Conservation (phyloP, 495 filamentous ascomycete species). For the Parachaetomium inaequale region DNA sequence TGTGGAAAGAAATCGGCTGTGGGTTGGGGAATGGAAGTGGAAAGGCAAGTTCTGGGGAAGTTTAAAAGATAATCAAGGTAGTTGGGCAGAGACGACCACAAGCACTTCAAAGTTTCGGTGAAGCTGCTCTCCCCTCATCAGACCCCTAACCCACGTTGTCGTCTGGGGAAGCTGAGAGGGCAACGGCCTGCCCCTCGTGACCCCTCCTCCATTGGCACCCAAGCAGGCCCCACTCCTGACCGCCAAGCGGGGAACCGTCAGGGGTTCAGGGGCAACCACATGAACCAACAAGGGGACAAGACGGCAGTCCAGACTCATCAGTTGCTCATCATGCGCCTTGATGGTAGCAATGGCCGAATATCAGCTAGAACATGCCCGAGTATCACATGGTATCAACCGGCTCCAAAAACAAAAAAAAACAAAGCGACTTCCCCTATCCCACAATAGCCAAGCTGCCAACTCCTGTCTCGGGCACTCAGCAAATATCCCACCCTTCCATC, state of each 20-base stretch:
- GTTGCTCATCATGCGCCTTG: background rate
- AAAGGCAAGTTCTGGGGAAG: background rate
- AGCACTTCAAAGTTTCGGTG: conserved; percentile 21
- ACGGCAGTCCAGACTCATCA: background rate
- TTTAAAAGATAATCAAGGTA: background rate
- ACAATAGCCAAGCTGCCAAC: no score
- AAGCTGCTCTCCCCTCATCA: conserved; percentile 6
- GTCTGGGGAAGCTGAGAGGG: conserved; percentile 19
- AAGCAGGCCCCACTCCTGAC: background rate
- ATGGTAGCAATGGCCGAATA: background rate
- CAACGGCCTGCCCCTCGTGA: conserved; percentile 1
- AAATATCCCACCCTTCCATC: background rate
- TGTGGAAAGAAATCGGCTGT: background rate
- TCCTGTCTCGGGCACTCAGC: no score
- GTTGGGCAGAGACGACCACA: background rate
- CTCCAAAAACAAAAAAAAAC: no score
- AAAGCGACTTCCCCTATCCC: no score
- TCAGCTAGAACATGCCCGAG: no score
- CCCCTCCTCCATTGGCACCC: conserved; percentile 9
- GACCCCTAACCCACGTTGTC: conserved; percentile 16
- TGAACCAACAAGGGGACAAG: no score
- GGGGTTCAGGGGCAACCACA: background rate
- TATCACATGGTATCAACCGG: no score
- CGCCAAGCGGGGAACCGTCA: background rate
- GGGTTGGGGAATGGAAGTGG: background rate